A percentile compares a stretch with the other conserved stretches of the same genome.
Conservation (phyloP, 495 filamentous ascomycete genomes). For the Rhypophila decipiens region DNA sequence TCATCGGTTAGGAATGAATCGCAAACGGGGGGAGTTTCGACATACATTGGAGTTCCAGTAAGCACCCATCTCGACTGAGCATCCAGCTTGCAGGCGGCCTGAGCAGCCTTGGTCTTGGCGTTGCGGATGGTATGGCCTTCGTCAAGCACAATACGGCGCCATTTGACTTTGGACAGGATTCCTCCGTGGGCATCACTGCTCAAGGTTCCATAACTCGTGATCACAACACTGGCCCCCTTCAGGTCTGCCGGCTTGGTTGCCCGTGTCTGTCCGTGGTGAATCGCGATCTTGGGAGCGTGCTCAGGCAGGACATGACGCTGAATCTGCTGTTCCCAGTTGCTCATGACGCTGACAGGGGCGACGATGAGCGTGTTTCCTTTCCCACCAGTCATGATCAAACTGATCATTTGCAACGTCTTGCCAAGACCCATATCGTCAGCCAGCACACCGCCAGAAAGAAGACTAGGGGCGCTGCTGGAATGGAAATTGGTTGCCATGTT, state of each 20-base stretch:
- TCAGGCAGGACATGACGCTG: conserved; percentile 61
- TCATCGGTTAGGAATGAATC: background rate
- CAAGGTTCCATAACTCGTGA: conserved; percentile 74
- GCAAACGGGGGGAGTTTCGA: background rate
- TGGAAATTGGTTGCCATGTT: conserved; percentile 77
- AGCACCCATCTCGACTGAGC: conserved; percentile 77
- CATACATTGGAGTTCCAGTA: conserved; percentile 71
- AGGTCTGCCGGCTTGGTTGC: conserved; percentile 53
- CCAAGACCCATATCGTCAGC: conserved; percentile 95
- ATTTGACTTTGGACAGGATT: conserved; percentile 60
- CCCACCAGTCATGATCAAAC: conserved; percentile 61
- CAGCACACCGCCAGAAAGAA: conserved; percentile 78
- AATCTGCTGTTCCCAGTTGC: conserved; percentile 85
- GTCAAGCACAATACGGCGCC: conserved; percentile 79
- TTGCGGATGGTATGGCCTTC: conserved; percentile 87
- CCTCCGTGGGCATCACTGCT: conserved; percentile 32
- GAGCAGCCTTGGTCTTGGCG: conserved; percentile 60
- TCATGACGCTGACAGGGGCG: conserved; percentile 82
- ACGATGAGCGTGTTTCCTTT: conserved; percentile 69
- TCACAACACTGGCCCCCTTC: conserved; percentile 60
- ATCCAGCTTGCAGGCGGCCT: conserved; percentile 59
- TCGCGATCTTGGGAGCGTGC: conserved; percentile 55
- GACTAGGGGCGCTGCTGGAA: conserved; percentile 44
- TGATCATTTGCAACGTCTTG: conserved; percentile 86
- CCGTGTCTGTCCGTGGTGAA: conserved; percentile 65